Percentiles rank a stretch among this genome's conserved stretches.
Evolutionary conservation across 2,329 filamentous ascomycete genomes (phyloP).

Genomic region (Fonsecaea monophora): DNA sequence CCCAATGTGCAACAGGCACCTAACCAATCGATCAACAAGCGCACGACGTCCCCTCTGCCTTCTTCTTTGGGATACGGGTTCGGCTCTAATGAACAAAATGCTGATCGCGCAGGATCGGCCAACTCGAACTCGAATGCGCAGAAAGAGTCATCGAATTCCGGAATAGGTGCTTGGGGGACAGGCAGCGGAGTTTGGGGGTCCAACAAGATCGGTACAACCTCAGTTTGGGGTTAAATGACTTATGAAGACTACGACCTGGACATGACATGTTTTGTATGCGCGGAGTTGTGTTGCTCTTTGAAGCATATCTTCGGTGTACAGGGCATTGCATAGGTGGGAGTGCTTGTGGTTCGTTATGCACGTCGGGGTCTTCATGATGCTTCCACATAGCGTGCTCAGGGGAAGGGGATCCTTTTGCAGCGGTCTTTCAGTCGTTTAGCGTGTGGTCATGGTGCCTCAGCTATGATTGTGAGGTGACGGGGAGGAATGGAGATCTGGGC

Average conservation of each 20-base stretch:
- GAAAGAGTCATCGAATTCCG: conserved; percentile 52
- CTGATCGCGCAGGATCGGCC: conserved; percentile 64
- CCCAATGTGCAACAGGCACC: conserved; percentile 65
- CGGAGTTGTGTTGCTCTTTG: conserved; percentile 35
- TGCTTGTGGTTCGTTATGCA: conserved; percentile 31
- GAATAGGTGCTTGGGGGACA: conserved; percentile 74
- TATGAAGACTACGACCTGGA: conserved; percentile 32
- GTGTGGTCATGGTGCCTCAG: conserved; percentile 19
- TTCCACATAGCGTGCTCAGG: conserved; percentile 33
- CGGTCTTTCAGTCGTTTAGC: conserved; percentile 22
- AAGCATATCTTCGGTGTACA: conserved; percentile 38
- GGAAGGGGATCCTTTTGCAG: conserved; percentile 16
- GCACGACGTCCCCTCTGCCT: conserved; percentile 87
- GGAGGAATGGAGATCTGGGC: conserved; percentile 15
- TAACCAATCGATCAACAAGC: conserved; percentile 73
- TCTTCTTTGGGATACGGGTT: conserved; percentile 75
- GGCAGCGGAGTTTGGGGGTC: conserved; percentile 85
- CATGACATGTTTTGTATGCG: conserved; percentile 34
- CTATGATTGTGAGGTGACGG: conserved; percentile 18
- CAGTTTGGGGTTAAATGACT: conserved; percentile 80
- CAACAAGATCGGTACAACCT: conserved; percentile 82
- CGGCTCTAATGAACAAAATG: conserved; percentile 52
- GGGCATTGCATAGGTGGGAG: conserved; percentile 29
- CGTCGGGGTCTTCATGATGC: conserved; percentile 30
- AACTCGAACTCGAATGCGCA: conserved; percentile 63